Evolutionary conservation across 2,329 filamentous ascomycete genomes (phyloP).

Genomic region (Coniochaeta sp.): DNA sequence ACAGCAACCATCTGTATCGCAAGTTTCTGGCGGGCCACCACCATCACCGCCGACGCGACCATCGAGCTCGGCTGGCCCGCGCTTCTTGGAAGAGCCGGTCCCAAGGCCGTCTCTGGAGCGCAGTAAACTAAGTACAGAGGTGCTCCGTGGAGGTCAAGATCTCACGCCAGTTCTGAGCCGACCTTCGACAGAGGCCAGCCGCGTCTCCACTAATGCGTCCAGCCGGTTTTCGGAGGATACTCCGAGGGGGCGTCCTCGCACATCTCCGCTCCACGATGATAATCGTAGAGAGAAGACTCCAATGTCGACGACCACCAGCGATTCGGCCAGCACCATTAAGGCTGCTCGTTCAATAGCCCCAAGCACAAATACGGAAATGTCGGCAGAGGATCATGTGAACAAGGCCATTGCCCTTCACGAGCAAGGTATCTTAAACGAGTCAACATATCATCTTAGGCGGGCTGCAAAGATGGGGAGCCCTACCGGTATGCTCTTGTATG

Average conservation of each 20-base stretch:
- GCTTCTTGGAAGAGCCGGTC: constrained; percentile 29
- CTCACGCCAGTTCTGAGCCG: constrained; percentile 37
- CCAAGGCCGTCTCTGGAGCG: constrained; percentile 41
- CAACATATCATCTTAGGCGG: constrained; percentile 88
- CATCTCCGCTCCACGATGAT: constrained; percentile 29
- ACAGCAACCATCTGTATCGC: neutral
- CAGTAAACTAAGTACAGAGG: constrained; percentile 42
- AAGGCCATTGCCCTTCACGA: constrained; percentile 90
- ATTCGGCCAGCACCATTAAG: constrained; percentile 48
- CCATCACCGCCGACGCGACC: constrained; percentile 56
- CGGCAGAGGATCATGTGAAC: constrained; percentile 79
- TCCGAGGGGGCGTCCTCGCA: constrained; percentile 36
- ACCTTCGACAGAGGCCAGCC: constrained; percentile 34
- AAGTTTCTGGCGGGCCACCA: constrained; percentile 34
- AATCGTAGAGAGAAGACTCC: constrained; percentile 32
- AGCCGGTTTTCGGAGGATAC: constrained; percentile 40
- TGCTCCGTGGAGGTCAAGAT: constrained; percentile 29
- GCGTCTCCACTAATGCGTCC: constrained; percentile 24
- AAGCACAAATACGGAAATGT: constrained; percentile 58
- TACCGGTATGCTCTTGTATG: constrained; percentile 93
- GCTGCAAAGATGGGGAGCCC: constrained; percentile 81
- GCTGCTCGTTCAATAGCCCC: constrained; percentile 37
- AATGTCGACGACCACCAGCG: constrained; percentile 41
- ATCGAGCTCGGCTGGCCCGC: constrained; percentile 45
- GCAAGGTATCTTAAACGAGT: constrained; percentile 80